Evolutionary conservation across 108 stramenopile genomes (phyloP), one percentile per base, ranked within the genome.

Genomic region (Cyclotella cryptica): DNA sequence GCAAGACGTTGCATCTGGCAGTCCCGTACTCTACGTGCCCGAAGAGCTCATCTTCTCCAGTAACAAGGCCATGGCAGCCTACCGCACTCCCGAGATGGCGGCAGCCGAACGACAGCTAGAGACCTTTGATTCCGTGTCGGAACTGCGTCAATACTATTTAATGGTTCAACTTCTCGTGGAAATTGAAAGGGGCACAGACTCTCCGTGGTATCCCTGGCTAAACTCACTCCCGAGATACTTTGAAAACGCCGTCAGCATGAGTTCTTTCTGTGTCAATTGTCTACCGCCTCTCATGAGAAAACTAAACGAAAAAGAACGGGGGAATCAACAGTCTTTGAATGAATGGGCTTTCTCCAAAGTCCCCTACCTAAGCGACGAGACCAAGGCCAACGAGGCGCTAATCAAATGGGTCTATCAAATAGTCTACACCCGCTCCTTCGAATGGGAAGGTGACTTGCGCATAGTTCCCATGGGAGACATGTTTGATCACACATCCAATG

Each of bases 401-500:
- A 41, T 43, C 17, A 45, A 41, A 28, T 74, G 71, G 77, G 75
- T 64, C 22, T 82, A 75, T 65, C 66, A 76, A 63, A 40, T 85
- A 2, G 66, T 70, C 17, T 79, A 72, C 68, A 81, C 79, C 0
- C 18, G 79, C 53, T 28, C 28, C 27, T 40, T 71, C 12, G 49
- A 53, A 44, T 63, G 41, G 22, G 79, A 76, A 22, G 84, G 64
- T 44, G 86, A 84, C n/a, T 75, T 84, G 26, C 42, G 64, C 10
- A 83, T 87, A 6, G 82, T 83, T 3, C 87, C 87, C 19, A 70
- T 85, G 61, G 87, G 61, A 0, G 87, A 87, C 52, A 77, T 77
- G 22, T 86, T 88, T 66, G 84, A 88, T 63, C 87, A 88, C 69
- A 85, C 79, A 0, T 71, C 59, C 3, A 69, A 74, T 61, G 60